phyloP scores from a whole-genome alignment of 2,329 filamentous ascomycete genomes.

The Verticillium albo-atrum region DNA sequence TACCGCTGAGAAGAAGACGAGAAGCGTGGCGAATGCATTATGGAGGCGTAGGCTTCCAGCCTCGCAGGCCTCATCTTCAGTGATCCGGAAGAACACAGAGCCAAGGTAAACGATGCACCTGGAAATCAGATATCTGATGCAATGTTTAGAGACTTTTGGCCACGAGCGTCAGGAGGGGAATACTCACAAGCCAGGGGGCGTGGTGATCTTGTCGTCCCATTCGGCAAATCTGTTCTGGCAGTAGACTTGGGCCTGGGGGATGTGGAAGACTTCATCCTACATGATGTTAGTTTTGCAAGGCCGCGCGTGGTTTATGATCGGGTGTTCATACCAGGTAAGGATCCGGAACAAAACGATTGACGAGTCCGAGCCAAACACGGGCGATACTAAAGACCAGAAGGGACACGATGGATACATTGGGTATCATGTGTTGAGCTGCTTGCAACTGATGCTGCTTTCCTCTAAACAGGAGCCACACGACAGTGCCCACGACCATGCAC shows the following conservation, averaged over 20 bases:
- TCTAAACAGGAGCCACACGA: neutral
- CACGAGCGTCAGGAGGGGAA: too few relatives aligned
- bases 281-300: neutral
- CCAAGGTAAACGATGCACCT: slow-evolving; percentile 13
- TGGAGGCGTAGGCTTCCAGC: slow-evolving; percentile 21
- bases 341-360: slow-evolving; percentile 38
- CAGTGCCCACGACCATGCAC: neutral
- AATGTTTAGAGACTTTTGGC: neutral
- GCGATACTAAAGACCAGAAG: neutral
- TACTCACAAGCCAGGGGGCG: slow-evolving; percentile 76
- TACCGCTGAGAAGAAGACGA: slow-evolving; percentile 40
- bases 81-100: neutral
- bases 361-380: slow-evolving; percentile 31
- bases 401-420: neutral
- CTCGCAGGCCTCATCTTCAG: neutral
- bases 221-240: slow-evolving; percentile 67
- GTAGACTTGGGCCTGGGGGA: slow-evolving; percentile 87
- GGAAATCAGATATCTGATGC: slow-evolving; percentile 41
- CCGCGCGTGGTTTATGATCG: neutral
- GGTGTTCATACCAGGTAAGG: slow-evolving; percentile 44
- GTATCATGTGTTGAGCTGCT: too few relatives aligned
- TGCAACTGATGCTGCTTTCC: neutral
- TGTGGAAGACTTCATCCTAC: slow-evolving; percentile 83
- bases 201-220: slow-evolving; percentile 98
- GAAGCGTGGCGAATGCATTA: slow-evolving; percentile 39